phyloP scores from a whole-genome alignment of 2,329 filamentous ascomycete species.

The Apiospora arundinis region DNA sequence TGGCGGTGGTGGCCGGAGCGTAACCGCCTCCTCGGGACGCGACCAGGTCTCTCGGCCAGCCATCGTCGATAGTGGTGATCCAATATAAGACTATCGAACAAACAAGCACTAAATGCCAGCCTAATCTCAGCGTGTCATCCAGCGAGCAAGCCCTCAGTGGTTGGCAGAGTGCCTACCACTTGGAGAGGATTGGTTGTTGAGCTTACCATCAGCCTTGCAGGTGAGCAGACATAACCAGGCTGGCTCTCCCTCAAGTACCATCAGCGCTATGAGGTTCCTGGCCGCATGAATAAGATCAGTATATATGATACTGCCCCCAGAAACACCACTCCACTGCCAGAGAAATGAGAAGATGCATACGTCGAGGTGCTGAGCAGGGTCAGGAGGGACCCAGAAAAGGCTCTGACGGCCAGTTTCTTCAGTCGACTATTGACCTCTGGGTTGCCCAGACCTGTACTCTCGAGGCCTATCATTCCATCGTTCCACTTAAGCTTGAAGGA shows the following conservation, averaged over 20 bases:
- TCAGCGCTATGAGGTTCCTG: slow-evolving; percentile 4
- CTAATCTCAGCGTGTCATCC: background rate
- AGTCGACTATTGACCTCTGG: background rate
- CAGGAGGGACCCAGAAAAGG: background rate
- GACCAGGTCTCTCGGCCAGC: background rate
- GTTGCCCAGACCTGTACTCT: background rate
- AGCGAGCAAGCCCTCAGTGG: background rate
- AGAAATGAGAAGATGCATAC: background rate
- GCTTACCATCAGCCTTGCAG: slow-evolving; percentile 5
- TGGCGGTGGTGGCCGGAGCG: background rate
- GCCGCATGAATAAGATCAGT: background rate
- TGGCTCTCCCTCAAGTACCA: slow-evolving; percentile 12
- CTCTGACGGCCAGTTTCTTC: background rate
- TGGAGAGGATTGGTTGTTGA: background rate
- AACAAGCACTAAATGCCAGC: background rate
- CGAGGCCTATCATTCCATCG: slow-evolving; percentile 1
- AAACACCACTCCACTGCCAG: no score
- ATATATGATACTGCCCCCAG: background rate
- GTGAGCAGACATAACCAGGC: slow-evolving; percentile 10
- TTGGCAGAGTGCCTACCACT: background rate
- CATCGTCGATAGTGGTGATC: background rate
- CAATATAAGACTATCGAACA: background rate
- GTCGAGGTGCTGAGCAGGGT: background rate
- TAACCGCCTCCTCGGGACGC: background rate
- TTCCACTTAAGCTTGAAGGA: background rate